Conservation (phyloP, 768 basidiomycete genomes). For the Boletus insuetus region DNA sequence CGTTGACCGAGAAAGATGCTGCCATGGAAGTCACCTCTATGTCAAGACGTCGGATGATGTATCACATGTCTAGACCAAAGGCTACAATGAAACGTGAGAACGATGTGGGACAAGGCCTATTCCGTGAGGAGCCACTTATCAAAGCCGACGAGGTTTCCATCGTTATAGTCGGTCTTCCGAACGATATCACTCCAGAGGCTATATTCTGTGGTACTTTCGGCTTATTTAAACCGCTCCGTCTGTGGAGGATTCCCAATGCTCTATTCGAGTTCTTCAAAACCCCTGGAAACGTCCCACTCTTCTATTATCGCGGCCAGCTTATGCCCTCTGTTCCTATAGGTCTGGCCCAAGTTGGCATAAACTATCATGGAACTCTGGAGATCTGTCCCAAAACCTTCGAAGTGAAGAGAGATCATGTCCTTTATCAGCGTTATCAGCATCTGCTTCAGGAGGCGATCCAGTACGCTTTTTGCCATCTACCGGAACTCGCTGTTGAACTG, state of each 20-base stretch:
- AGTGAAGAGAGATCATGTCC: constrained; percentile 1
- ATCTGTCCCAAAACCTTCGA: constrained; percentile 5
- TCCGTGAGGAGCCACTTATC: constrained; percentile 8
- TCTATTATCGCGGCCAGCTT: constrained; percentile 17
- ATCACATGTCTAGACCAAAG: constrained; percentile 14
- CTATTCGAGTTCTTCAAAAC: constrained; percentile 17
- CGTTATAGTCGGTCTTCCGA: constrained; percentile 14
- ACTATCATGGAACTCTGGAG: constrained; percentile 15
- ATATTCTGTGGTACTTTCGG: constrained; percentile 16
- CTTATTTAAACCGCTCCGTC: constrained; percentile 6
- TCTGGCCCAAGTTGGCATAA: constrained; percentile 8
- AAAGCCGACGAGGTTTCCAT: constrained; percentile 17
- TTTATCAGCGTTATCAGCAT: constrained; percentile 11
- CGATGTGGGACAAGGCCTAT: constrained; percentile 1
- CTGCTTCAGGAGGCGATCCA: constrained; percentile 10
- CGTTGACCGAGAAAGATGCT: constrained; percentile 11
- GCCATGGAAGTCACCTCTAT: constrained; percentile 12
- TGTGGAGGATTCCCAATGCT: constrained; percentile 13
- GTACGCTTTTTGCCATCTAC: constrained; percentile 10
- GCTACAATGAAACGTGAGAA: constrained; percentile 5
- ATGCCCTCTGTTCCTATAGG: constrained; percentile 2
- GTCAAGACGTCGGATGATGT: constrained; percentile 12
- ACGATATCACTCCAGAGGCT: constrained; percentile 7
- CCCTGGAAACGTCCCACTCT: constrained; percentile 5
- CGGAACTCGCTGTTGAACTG: constrained; percentile 14